Percentiles rank a stretch among this genome's conserved stretches.
These are phyloP conservation scores for Pelargonium cotyledonis DNA, from an alignment of 441 rosid genomes.

Conservation along the genomic window DNA sequence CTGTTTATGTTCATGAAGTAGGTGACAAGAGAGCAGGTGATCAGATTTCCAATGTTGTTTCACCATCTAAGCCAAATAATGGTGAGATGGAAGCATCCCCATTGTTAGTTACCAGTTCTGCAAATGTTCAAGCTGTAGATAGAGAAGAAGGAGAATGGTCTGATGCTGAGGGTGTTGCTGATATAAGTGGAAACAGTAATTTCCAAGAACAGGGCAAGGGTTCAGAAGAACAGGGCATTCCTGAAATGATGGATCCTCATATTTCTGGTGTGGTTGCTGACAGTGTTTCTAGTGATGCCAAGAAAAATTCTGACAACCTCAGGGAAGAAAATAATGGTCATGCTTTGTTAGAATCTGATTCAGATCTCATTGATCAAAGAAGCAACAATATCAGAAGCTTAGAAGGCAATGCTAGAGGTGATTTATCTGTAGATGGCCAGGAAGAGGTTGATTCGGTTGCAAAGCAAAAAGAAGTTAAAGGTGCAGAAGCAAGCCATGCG, in stretches of 20 bases:
- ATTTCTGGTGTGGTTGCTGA: constrained; percentile 26
- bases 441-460: constrained; percentile 39
- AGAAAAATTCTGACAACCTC: constrained; percentile 29
- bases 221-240: constrained; percentile 29
- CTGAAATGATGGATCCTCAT: constrained; percentile 24
- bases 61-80: constrained; percentile 30
- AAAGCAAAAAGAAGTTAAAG: constrained; percentile 73
- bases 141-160: constrained; percentile 99
- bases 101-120: constrained; percentile 27
- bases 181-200: constrained; percentile 26
- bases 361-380: constrained; percentile 36
- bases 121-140: constrained; percentile 39
- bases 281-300: constrained; percentile 20
- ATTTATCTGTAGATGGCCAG: constrained; percentile 34
- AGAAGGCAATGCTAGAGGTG: constrained; percentile 42
- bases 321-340: constrained; percentile 24
- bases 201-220: constrained; percentile 32
- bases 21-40: constrained; percentile 32
- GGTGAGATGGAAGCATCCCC: constrained; percentile 32
- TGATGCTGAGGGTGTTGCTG: constrained; percentile 57
- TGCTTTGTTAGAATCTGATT: constrained; percentile 31
- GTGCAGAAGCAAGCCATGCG: constrained; percentile 73
- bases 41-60: constrained; percentile 27
- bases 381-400: constrained; percentile 31
- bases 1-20: constrained; percentile 30